Base-by-base conservation (phyloP, 2,329 filamentous ascomycete genomes). In the Sphaerulina musiva region DNA sequence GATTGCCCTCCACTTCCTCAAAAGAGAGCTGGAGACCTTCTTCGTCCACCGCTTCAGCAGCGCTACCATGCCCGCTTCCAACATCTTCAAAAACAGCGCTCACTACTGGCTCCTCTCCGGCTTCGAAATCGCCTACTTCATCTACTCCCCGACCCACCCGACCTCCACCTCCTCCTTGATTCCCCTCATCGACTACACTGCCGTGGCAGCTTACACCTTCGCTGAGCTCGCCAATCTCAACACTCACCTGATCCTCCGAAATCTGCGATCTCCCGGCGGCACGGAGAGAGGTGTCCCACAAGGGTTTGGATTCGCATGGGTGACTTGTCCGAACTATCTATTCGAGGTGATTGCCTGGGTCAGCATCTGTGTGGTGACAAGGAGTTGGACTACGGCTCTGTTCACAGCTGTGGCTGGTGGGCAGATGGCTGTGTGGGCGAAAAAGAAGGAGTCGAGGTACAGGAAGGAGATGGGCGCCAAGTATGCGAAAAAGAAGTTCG, bases 301-400 rank as follows among this genome's bases (percentile, higher is more conserved):
- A 54, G 93, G 93, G 26, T 82, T 92, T 55, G 89, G 91, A 31
- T 97, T 96, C 72, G 78, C 76, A 60, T 74, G 88, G 36, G 92
- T 98, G 49, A 98, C 93, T 10, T 95, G 91, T 75, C 93, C 93
- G 41, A 98, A 98, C 76, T 98, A 98, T 77, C 82, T 95, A 76
- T 97, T 95, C 64, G 93, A 98, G 70, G 79, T 87, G 6, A 71
- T 95, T 38, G 83, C 91, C 0, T 98, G 93, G 93, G 64, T 87
- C 31, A 91, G 90, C 26, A 78, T 97, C 52, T 85, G 87, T 62
- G 69, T 95, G 42, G 80, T 92, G 51, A 90, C 84, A 64, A 85
- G 88, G 66, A 91, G 85, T 73, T 86, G 86, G 76, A 81, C 84
- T 48, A 87, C 93, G 0, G 76, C 83, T 12, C 63, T 95, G 17